Evolutionary conservation across 495 filamentous ascomycete species (phyloP).

Genomic region (Parathielavia appendiculata): DNA sequence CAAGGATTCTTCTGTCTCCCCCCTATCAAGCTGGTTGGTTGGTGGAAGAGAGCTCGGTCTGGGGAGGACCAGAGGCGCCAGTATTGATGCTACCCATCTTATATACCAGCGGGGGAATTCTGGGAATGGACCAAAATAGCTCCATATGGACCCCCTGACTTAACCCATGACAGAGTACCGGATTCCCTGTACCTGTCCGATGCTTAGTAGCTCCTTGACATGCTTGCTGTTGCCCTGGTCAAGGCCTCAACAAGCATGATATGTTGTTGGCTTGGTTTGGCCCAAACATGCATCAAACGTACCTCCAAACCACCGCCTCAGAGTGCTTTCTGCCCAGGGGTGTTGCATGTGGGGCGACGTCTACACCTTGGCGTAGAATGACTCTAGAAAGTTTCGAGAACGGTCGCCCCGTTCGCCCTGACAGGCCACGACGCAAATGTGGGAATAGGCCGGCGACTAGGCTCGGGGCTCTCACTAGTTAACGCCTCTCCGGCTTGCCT

Average conservation of each 20-base stretch:
- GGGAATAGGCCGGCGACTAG: constrained; percentile 19
- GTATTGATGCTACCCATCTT: constrained; percentile 23
- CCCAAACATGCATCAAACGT: constrained; percentile 48
- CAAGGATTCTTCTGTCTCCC: constrained; percentile 26
- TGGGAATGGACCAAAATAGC: constrained; percentile 19
- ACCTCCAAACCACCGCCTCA: constrained; percentile 29
- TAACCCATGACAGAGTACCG: constrained; percentile 16
- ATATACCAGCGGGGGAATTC: constrained; percentile 26
- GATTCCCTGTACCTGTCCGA: neutral
- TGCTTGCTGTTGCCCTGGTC: constrained; percentile 24
- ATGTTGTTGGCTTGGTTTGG: constrained; percentile 31
- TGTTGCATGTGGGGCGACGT: constrained; percentile 13
- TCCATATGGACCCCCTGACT: constrained; percentile 15
- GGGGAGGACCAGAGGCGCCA: constrained; percentile 17
- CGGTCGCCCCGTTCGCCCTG: neutral
- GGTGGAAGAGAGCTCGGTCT: constrained; percentile 16
- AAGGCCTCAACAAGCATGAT: constrained; percentile 36
- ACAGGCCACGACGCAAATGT: neutral
- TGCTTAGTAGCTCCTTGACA: neutral
- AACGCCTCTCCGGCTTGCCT: neutral
- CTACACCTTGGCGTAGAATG: constrained; percentile 16
- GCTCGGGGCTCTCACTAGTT: constrained; percentile 14
- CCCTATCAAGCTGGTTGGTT: constrained; percentile 24
- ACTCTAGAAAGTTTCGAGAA: constrained; percentile 25
- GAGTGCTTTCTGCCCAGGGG: constrained; percentile 5